Evolutionary conservation across 1,284 basidiomycete genomes (phyloP), one percentile per base, ranked within the genome.

Genomic region (Leccinum pallidistipes): DNA sequence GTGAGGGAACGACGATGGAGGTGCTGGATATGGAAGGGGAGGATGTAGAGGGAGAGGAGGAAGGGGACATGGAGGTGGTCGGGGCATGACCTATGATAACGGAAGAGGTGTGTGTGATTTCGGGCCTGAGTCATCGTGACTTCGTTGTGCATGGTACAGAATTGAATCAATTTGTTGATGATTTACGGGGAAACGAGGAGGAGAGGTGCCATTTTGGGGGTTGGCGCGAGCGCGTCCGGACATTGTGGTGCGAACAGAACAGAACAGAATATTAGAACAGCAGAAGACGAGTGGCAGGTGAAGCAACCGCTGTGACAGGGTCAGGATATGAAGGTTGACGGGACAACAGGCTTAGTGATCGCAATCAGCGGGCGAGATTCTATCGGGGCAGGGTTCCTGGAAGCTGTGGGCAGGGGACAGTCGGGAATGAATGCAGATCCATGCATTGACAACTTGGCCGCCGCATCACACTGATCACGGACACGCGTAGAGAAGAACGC

Each of bases 11-110:
- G 65, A 77, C 76, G 63, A 72, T 91, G 78, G 90, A 93, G 77
- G 81, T 87, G 57, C 77, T 92, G 68, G 91, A 93, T 79, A 80
- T 93, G 77, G 91, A 91, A 77, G 87, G 83, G 81, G 86, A 69
- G 69, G 86, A 77, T 64, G 76, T 75, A 64, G 79, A 79, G 67
- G 76, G 64, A 53, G 76, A 69, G 14, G 75, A 68, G 51, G 68
- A 69, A 47, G 65, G n/a, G 40, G 68, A 66, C 64, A 66, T 67
- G 65, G 75, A 76, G 71, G 74, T 70, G 62, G 75, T 73, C 62
- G 76, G 74, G 69, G 69, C 71, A 58, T 70, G 61, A 67, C 50
- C 57, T 24, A 24, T 24, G 24, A 58, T 61, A 38, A 70, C 65
- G 68, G 53, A 60, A 64, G 60, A 56, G 59, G 40, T 43, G 61